Evolutionary conservation across 1,284 basidiomycete species (phyloP), one percentile per base, ranked within the genome.

Genomic region (Polyporus tsugae): DNA sequence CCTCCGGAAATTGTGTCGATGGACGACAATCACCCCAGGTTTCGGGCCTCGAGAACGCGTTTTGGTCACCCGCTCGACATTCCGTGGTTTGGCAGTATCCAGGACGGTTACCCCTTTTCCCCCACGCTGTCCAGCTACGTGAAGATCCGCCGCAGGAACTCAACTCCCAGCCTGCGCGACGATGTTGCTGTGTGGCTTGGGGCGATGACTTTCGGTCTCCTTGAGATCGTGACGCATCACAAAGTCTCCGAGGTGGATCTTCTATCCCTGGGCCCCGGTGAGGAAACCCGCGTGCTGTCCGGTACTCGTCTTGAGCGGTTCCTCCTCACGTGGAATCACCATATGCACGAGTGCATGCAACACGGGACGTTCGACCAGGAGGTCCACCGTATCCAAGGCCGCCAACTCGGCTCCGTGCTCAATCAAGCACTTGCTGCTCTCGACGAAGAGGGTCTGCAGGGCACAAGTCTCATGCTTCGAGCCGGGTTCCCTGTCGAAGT

Each of bases 131-230:
- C 62, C 7, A 62, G 22, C 25, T 68, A 71, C 38, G 61, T 53
- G 17, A 62, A 57, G 38, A 22, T 59, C 6, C 69, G 69, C 0
- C 64, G 62, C 15, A 22, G 10, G 22, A 57, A 58, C 13, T 19
- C 22, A 6, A 52, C 52, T 4, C 65, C 46, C 6, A 68, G 60
- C 29, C 22, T 63, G 6, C 62, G 35, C n/a, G 65, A 67, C 44
- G 65, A 71, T 35, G 67, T 61, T 4, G 64, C 68, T 6, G 36
- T 72, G 25, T 72, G 70, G 70, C 36, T 65, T 7, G 63, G 66
- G 10, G 65, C 68, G 0, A 63, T 72, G 68, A 67, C 66, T 3
- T 69, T 72, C n/a, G 70, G 70, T 6, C 44, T 72, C 6, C 62
- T 69, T 9, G 70, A 72, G 35, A 59, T 62, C 35, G 33, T 68